phyloP scores from a whole-genome alignment of 805 yeast species.

The Starmerella ratchasimensis region DNA sequence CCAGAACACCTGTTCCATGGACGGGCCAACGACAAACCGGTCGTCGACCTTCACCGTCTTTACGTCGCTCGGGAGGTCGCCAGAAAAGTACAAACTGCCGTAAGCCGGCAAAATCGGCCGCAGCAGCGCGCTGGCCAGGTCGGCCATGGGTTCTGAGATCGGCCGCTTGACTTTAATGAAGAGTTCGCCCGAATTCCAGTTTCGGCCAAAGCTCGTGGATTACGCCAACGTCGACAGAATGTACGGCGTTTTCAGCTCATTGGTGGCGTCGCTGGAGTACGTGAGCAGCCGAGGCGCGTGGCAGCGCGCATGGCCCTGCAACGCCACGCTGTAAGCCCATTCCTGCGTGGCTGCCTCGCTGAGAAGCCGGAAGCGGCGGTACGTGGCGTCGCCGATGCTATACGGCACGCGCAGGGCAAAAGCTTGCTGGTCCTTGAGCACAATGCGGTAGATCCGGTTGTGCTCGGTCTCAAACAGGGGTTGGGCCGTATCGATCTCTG shows the following conservation, averaged over 20 bases:
- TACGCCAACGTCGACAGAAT: conserved; percentile 66
- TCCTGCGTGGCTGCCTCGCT: conserved; percentile 93
- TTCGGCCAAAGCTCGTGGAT: conserved; percentile 72
- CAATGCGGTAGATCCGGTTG: conserved; percentile 69
- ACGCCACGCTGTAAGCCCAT: conserved; percentile 34
- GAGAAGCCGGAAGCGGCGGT: conserved; percentile 44
- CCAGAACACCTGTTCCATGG: conserved; percentile 65
- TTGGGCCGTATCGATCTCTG: conserved; percentile 50
- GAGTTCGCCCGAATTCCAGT: conserved; percentile 72
- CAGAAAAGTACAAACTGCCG: conserved; percentile 72
- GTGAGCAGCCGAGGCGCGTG: conserved; percentile 27
- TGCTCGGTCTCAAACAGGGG: conserved; percentile 91
- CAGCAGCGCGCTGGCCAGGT: conserved; percentile 44
- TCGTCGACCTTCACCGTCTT: conserved; percentile 28
- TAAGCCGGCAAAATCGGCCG: conserved; percentile 49
- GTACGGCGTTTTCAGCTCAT: conserved; percentile 59
- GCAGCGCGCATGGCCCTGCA: conserved; percentile 41
- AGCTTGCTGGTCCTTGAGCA: conserved; percentile 44
- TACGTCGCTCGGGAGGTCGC: conserved; percentile 32
- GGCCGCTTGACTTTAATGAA: conserved; percentile 40
- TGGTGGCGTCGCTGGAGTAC: conserved; percentile 49
- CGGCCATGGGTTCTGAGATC: conserved; percentile 56
- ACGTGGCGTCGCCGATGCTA: conserved; percentile 51
- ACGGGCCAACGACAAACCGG: conserved; percentile 60
- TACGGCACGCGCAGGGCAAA: conserved; percentile 80